A percentile compares a stretch with the other conserved stretches of the same genome.
phyloP scores from a whole-genome alignment of 768 basidiomycete genomes.

The Plicaturopsis crispa region DNA sequence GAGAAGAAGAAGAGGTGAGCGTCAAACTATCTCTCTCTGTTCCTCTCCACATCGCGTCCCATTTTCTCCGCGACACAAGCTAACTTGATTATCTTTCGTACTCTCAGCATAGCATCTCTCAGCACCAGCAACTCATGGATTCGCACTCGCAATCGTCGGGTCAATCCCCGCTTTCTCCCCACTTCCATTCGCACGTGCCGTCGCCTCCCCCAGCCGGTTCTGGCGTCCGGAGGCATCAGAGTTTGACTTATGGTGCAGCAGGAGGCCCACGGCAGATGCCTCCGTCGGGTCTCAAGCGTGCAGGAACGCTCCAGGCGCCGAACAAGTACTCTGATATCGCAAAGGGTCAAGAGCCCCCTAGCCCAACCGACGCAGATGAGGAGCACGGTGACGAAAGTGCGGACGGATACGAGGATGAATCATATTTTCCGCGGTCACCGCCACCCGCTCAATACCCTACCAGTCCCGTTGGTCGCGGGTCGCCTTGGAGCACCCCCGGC shows the following conservation, averaged over 20 bases:
- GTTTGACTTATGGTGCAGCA: slow-evolving; percentile 63
- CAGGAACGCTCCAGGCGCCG: slow-evolving; percentile 66
- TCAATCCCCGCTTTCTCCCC: slow-evolving; percentile 57
- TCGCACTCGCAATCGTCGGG: slow-evolving; percentile 33
- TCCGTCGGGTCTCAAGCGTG: slow-evolving; percentile 54
- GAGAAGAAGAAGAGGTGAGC: slow-evolving; percentile 64
- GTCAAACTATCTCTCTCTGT: slow-evolving; percentile 6
- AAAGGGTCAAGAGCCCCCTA: slow-evolving; percentile 26
- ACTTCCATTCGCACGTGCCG: slow-evolving; percentile 47
- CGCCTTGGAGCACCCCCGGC: slow-evolving; percentile 57
- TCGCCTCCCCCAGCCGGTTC: slow-evolving; percentile 69
- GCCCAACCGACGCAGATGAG: slow-evolving; percentile 48
- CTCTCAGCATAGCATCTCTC: slow-evolving; percentile 13
- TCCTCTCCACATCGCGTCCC: slow-evolving; percentile 9
- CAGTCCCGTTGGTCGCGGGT: slow-evolving; percentile 53
- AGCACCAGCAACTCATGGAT: slow-evolving; percentile 46
- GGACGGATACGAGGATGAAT: slow-evolving; percentile 48
- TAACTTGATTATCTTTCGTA: too few relatives aligned
- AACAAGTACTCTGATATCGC: slow-evolving; percentile 23
- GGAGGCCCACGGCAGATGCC: slow-evolving; percentile 38
- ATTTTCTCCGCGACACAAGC: too few relatives aligned
- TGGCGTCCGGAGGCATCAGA: slow-evolving; percentile 73
- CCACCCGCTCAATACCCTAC: slow-evolving; percentile 35
- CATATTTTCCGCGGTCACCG: slow-evolving; percentile 40
- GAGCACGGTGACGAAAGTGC: slow-evolving; percentile 48